Evolutionary conservation across 345 rosid genomes (phyloP), one percentile per base, ranked within the genome.

Genomic region (Eucalyptus curtisii): DNA sequence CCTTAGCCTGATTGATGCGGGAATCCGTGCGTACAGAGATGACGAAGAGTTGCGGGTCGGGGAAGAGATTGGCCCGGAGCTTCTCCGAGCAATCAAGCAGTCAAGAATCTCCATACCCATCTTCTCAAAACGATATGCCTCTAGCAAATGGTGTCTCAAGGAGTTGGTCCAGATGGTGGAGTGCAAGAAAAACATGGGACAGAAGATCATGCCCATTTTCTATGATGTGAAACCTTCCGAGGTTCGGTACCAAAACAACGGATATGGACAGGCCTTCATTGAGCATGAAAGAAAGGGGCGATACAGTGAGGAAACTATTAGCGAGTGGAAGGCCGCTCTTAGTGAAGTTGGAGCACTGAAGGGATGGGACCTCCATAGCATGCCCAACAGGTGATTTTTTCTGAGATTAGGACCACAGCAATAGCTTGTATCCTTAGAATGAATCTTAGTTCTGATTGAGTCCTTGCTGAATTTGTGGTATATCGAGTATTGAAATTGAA

Each of bases 191-290:
- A 57, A 1, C 64, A 57, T 25, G 64, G 6, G 64, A 25, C 15
- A 25, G 14, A 57, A 25, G 64, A 57, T 57, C 64, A 1, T 57
- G 64, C 64, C n/a, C 64, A 57, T 57, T 25, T 57, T 57, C n/a
- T 25, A 57, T 24, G 64, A 57, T 13, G 4, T 57, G n/a, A n/a
- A 57, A 57, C n/a, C n/a, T 25, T 57, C 1, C 7, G n/a, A 57
- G 4, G 4, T 57, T 25, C 7, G 0, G 64, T 4, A 9, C 64
- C n/a, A 57, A 6, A 25, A 7, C 7, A 4, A 14, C 64, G 1
- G 7, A 7, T 57, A 25, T 57, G 13, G 64, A 57, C 64, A 57
- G 64, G 64, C n/a, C 64, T 57, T 57, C 64, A 5, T 10, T 10
- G 13, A 57, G n/a, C 64, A 57, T 7, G n/a, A 57, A 57, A 57